Evolutionary conservation across 192 early-diverging fungal species (phyloP).

Genomic region (Coemansia sp.): DNA sequence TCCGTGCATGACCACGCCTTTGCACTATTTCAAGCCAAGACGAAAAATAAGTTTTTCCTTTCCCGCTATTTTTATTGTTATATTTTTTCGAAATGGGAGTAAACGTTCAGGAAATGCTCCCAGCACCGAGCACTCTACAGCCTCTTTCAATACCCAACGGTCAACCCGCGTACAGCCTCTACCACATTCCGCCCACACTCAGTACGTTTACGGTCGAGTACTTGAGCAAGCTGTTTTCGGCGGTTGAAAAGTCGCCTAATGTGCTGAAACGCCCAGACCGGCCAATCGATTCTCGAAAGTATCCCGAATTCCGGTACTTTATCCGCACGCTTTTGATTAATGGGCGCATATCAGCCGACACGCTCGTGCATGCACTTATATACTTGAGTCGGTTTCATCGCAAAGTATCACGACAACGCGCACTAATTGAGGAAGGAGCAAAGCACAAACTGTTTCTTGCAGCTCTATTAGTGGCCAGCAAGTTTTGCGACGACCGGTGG

Average conservation of each 20-base stretch:
- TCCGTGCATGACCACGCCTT: neutral
- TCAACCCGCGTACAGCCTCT: constrained; percentile 16
- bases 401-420: constrained; percentile 19
- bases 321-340: constrained; percentile 47
- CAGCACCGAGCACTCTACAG: neutral
- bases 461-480: constrained; percentile 48
- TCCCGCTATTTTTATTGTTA: neutral
- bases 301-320: constrained; percentile 46
- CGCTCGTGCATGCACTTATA: constrained; percentile 48
- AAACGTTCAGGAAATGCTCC: constrained; percentile 1
- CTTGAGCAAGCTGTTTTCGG: constrained; percentile 44
- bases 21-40: neutral
- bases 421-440: constrained; percentile 45
- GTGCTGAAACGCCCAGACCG: constrained; percentile 31
- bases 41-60: too few relatives aligned
- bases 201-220: constrained; percentile 39
- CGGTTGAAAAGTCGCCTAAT: constrained; percentile 24
- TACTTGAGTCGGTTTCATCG: constrained; percentile 46
- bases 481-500: constrained; percentile 52
- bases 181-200: constrained; percentile 43
- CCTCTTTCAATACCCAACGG: neutral
- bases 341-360: constrained; percentile 47
- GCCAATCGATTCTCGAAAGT: constrained; percentile 27
- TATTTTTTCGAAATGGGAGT: constrained; percentile 5
- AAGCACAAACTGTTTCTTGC: constrained; percentile 51